These are phyloP conservation scores for Sugiyamaella chiloensis DNA, from an alignment of 805 yeast species.

Conservation along the genomic window DNA sequence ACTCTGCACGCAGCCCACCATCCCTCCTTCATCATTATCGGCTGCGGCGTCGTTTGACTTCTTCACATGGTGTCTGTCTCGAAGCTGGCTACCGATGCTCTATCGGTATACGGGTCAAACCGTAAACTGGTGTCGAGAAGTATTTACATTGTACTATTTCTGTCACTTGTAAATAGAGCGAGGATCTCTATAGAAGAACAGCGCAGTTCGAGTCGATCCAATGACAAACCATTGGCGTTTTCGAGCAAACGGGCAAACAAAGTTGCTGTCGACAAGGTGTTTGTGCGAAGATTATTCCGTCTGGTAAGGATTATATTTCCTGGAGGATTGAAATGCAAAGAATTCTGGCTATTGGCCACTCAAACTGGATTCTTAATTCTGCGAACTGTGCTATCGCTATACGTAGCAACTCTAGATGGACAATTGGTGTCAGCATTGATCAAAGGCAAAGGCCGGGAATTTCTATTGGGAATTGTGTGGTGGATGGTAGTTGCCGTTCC, in stretches of 20 bases:
- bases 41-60: not conserved
- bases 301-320: constrained; percentile 36
- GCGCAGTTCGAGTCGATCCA: constrained; percentile 6
- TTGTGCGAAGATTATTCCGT: constrained; percentile 28
- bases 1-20: too few relatives aligned
- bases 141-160: constrained; percentile 22
- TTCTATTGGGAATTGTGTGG: constrained; percentile 56
- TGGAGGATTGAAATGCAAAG: constrained; percentile 28
- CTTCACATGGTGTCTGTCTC: constrained; percentile 18
- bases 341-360: constrained; percentile 39
- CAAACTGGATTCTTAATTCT: constrained; percentile 60
- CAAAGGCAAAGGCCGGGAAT: constrained; percentile 60
- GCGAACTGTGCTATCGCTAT: constrained; percentile 71
- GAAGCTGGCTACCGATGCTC: constrained; percentile 19
- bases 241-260: constrained; percentile 13
- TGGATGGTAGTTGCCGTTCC: constrained; percentile 90
- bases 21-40: too few relatives aligned
- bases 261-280: constrained; percentile 33
- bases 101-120: constrained; percentile 19
- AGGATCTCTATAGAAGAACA: constrained; percentile 21
- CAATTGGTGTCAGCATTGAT: constrained; percentile 76
- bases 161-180: constrained; percentile 23
- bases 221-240: constrained; percentile 3
- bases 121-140: constrained; percentile 22
- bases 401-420: constrained; percentile 86